Percentiles rank a stretch among this genome's conserved stretches.
phyloP scores from a whole-genome alignment of 2,329 filamentous ascomycete species.

The Aspergillus sp. region DNA sequence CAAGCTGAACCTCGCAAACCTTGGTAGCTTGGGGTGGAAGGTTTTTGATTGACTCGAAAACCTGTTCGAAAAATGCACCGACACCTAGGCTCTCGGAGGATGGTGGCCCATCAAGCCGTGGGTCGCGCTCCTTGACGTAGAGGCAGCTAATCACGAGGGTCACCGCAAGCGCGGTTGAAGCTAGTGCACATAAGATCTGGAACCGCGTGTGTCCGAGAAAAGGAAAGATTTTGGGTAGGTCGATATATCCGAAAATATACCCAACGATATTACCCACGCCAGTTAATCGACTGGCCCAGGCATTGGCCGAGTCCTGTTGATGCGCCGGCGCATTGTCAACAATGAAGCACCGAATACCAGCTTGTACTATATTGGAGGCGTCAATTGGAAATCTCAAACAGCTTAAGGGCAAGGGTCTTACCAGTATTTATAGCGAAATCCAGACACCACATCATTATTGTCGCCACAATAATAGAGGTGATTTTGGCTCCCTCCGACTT shows the following conservation, averaged over 20 bases:
- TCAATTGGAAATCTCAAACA: not conserved
- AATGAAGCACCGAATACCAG: slow-evolving; percentile 87
- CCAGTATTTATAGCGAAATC: slow-evolving; percentile 95
- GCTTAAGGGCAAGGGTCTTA: slow-evolving; percentile 41
- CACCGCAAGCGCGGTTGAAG: slow-evolving; percentile 70
- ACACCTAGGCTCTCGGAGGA: slow-evolving; percentile 67
- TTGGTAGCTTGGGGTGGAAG: slow-evolving; percentile 81
- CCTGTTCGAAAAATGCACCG: slow-evolving; percentile 76
- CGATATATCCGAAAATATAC: slow-evolving; percentile 82
- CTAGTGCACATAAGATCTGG: slow-evolving; percentile 86
- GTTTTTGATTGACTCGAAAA: slow-evolving; percentile 75
- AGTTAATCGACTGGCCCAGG: slow-evolving; percentile 86
- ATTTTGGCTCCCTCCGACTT: slow-evolving; percentile 67
- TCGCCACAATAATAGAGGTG: slow-evolving; percentile 75
- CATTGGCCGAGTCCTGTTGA: slow-evolving; percentile 91
- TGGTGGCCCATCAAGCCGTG: slow-evolving; percentile 70
- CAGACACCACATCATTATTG: slow-evolving; percentile 84
- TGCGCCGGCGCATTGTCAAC: slow-evolving; percentile 90
- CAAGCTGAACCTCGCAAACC: slow-evolving; percentile 82
- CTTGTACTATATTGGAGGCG: slow-evolving; percentile 67
- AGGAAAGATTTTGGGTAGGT: slow-evolving; percentile 74
- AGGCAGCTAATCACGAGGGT: slow-evolving; percentile 74
- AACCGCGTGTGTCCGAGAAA: slow-evolving; percentile 90
- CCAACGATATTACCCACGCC: slow-evolving; percentile 90
- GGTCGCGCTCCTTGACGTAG: slow-evolving; percentile 78